Conservation (phyloP, 257 asterid genomes). For the Przewalskia tangutica region DNA sequence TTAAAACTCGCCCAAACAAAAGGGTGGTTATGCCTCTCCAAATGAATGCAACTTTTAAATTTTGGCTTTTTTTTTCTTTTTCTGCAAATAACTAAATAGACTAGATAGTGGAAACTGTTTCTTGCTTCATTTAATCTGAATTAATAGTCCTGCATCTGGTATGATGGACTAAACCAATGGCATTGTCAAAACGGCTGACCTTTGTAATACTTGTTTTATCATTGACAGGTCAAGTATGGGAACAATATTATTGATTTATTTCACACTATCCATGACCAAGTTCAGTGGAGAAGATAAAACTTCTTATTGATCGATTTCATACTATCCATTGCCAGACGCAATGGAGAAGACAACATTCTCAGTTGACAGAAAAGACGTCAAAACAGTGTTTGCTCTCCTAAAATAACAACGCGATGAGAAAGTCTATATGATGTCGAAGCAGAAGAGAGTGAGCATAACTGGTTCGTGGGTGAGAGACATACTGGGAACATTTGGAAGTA, state of each 20-base stretch:
- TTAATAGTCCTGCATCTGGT: too few relatives aligned
- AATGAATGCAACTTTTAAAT: too few relatives aligned
- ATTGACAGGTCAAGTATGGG: slow-evolving; percentile 41
- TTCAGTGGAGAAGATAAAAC: slow-evolving; percentile 15
- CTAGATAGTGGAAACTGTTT: too few relatives aligned
- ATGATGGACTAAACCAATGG: not conserved
- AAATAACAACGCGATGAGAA: not conserved
- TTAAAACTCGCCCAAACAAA: too few relatives aligned
- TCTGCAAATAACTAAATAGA: too few relatives aligned
- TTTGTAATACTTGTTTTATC: not conserved
- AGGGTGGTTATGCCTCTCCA: too few relatives aligned
- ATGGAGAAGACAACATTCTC: not conserved
- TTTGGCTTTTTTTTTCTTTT: too few relatives aligned
- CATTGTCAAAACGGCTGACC: not conserved
- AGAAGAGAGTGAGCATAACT: not conserved
- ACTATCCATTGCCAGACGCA: not conserved
- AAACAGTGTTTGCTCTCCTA: not conserved
- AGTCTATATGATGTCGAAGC: not conserved
- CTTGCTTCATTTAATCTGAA: too few relatives aligned
- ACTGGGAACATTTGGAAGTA: not conserved
- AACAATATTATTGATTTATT: slow-evolving; percentile 29
- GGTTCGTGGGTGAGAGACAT: not conserved
- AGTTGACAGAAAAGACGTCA: not conserved
- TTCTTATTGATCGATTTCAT: slow-evolving; percentile 12
- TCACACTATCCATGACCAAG: slow-evolving; percentile 29